phyloP scores from a whole-genome alignment of 139 green algal genomes.

The Tetratostichococcus sp. region DNA sequence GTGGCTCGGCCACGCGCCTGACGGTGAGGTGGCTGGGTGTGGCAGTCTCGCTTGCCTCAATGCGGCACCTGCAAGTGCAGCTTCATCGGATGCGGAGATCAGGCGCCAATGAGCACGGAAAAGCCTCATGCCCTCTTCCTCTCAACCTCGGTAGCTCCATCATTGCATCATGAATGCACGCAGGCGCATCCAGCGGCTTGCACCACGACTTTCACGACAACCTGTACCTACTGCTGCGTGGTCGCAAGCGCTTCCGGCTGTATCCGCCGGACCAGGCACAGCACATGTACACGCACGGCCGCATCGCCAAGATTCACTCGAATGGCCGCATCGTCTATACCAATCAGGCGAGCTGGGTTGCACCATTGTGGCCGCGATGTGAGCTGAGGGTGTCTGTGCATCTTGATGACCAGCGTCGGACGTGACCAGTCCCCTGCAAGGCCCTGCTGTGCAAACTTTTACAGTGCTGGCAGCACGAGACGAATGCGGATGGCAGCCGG shows the following conservation, averaged over 20 bases:
- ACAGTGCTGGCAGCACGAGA: constrained; percentile 36
- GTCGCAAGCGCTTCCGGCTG: constrained; percentile 78
- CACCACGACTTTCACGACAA: constrained; percentile 94
- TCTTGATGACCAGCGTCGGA: too few species aligned
- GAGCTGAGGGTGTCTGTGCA: too few species aligned
- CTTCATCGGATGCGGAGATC: too few species aligned
- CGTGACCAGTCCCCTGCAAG: too few species aligned
- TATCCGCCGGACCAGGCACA: constrained; percentile 51
- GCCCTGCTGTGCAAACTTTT: neutral
- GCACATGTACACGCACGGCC: constrained; percentile 69
- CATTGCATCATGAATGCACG: neutral
- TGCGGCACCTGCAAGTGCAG: neutral
- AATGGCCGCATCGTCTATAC: constrained; percentile 86
- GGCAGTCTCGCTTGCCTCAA: too few species aligned
- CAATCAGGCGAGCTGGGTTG: constrained; percentile 47
- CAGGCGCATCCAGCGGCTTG: constrained; percentile 68
- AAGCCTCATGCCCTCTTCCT: too few species aligned
- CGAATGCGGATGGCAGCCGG: constrained; percentile 59
- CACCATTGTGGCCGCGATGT: too few species aligned
- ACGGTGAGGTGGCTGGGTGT: constrained; percentile 9
- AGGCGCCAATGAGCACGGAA: too few species aligned
- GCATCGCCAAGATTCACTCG: constrained; percentile 37
- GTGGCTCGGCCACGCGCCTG: constrained; percentile 35
- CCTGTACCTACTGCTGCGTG: constrained; percentile 78
- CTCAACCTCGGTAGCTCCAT: too few species aligned